Evolutionary conservation across 306 rosid genomes (phyloP), one percentile per base, ranked within the genome.

Genomic region (Datisca glomerata): DNA sequence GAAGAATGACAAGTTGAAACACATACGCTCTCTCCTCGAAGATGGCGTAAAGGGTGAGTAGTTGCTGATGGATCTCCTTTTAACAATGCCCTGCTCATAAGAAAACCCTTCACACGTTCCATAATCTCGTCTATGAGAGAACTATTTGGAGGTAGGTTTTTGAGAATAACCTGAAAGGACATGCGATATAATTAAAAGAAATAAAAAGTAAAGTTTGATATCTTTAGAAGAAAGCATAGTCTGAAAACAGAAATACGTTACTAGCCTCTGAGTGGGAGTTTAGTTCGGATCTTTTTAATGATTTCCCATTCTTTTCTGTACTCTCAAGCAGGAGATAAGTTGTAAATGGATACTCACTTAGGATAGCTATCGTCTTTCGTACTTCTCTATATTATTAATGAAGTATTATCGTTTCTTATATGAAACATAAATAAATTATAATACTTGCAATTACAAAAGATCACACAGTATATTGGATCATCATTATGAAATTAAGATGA

Each of bases 131-230:
- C 61, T 55, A 77, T 77, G 53, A 89, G 81, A 27, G 86, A 54
- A 57, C 69, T 85, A 52, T 72, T 89, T 49, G 98, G 98, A 12
- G 98, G 93, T 37, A 84, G 81, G 64, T 80, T 80, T 68, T 89
- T 84, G 35, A 80, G 81, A 67, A 65, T 67, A 63, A 84, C 95
- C 98, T 89, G 47, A 49, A 65, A 48, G 53, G 5, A 49, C 38
- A 35, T 4, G 49, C 15, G 21, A 63, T 24, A 53, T 49, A 31
- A 44, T 73, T 53, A 63, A 11, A 59, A 54, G 28, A 45, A 37
- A 21, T 23, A 36, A 27, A 8, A 15, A 7, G 24, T 17, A 20
- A 22, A 32, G 16, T n/a, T 25, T 3, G 8, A 8, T 39, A 19
- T 12, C 16, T 36, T 24, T 12, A 22, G 23, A 42, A 20, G 23